Conservation (phyloP, 164 flowering plant species). For the Umbilicus rupestris region DNA sequence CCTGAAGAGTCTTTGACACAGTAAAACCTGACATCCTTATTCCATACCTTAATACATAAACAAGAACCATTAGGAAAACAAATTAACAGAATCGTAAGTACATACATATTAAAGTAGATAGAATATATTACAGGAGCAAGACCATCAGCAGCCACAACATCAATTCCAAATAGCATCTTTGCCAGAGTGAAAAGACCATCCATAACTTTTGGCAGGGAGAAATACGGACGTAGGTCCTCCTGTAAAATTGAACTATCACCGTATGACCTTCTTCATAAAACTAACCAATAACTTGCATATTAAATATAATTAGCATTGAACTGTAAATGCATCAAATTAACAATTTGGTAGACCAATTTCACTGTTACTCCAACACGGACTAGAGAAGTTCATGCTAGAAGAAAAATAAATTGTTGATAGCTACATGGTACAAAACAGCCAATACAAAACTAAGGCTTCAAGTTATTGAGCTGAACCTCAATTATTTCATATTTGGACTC, state of each 20-base stretch:
- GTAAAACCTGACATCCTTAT: constrained; percentile 76
- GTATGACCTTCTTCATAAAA: background rate
- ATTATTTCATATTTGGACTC: constrained; percentile 90
- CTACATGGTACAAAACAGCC: background rate
- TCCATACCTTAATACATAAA: constrained; percentile 61
- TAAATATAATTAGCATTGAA: background rate
- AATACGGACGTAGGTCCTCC: constrained; percentile 94
- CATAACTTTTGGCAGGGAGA: constrained; percentile 94
- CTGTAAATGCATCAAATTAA: too few relatives aligned
- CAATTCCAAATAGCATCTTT: constrained; percentile 70
- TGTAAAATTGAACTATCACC: constrained; percentile 25
- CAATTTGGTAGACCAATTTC: background rate
- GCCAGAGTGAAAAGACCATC: constrained; percentile 92
- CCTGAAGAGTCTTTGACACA: constrained; percentile 70
- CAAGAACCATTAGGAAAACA: background rate
- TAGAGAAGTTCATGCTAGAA: background rate
- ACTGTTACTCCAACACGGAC: background rate
- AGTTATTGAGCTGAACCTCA: constrained; percentile 48
- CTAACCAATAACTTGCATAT: background rate
- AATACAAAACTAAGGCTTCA: background rate
- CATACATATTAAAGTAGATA: background rate
- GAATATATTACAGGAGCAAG: constrained; percentile 64
- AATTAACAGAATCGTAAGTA: background rate
- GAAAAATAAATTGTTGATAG: background rate
- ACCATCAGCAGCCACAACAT: constrained; percentile 84